A percentile compares a stretch with the other conserved stretches of the same genome.
phyloP scores from a whole-genome alignment of 345 rosid genomes.

The Linum trigynum region DNA sequence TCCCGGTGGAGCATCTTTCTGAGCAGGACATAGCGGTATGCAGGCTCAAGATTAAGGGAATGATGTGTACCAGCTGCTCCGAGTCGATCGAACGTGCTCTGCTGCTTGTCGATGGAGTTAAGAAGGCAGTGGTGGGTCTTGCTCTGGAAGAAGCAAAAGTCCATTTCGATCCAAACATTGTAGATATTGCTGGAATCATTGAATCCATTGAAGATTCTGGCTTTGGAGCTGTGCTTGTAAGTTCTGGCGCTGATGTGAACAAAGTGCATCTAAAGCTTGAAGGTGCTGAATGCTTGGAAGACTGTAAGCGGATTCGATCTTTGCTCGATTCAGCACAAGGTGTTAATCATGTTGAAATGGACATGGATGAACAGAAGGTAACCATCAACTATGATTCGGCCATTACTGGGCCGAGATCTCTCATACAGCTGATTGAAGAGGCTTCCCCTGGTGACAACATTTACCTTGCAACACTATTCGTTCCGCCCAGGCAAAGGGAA shows the following conservation, averaged over 20 bases:
- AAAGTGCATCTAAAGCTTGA: conserved; percentile 52
- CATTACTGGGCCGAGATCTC: conserved; percentile 55
- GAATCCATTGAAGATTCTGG: conserved; percentile 65
- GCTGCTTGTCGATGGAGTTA: conserved; percentile 45
- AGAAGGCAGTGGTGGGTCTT: conserved; percentile 67
- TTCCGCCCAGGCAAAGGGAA: conserved; percentile 47
- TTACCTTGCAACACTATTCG: conserved; percentile 42
- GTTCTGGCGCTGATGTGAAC: conserved; percentile 49
- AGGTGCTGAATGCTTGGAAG: conserved; percentile 35
- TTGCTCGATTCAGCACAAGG: conserved; percentile 44
- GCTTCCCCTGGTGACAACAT: conserved; percentile 25
- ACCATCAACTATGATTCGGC: conserved; percentile 50
- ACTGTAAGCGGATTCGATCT: conserved; percentile 24
- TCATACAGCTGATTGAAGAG: conserved; percentile 37
- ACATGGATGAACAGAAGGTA: conserved; percentile 35
- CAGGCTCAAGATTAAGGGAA: conserved; percentile 59
- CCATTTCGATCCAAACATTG: conserved; percentile 46
- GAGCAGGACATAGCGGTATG: conserved; percentile 57
- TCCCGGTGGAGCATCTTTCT: conserved; percentile 45
- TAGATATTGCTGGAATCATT: conserved; percentile 27
- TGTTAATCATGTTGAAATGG: conserved; percentile 47
- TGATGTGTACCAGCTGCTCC: conserved; percentile 73
- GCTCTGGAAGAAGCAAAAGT: conserved; percentile 76
- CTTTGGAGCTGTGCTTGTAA: conserved; percentile 60
- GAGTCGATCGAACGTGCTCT: conserved; percentile 58